phyloP scores from a whole-genome alignment of 2,329 filamentous ascomycete genomes.

The Penicillium digitatum region DNA sequence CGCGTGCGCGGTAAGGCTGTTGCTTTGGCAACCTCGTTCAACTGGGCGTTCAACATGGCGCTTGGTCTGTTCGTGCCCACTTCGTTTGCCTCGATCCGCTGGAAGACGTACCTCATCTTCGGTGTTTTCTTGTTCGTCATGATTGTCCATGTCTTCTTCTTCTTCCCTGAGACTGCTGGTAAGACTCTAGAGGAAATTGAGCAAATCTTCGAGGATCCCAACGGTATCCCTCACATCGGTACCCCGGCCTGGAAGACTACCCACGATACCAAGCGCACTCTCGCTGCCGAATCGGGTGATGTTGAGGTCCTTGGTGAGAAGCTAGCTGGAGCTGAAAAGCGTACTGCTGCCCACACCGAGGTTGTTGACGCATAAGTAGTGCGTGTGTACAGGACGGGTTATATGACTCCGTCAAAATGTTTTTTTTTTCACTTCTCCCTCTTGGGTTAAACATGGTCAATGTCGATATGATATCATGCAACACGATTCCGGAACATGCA shows the following conservation, averaged over 20 bases:
- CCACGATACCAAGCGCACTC: slow-evolving; percentile 29
- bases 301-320: slow-evolving; percentile 29
- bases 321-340: slow-evolving; percentile 15
- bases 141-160: slow-evolving; percentile 62
- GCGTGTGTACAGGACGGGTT: background rate
- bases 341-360: slow-evolving; percentile 12
- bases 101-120: slow-evolving; percentile 69
- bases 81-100: slow-evolving; percentile 54
- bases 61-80: slow-evolving; percentile 47
- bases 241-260: slow-evolving; percentile 39
- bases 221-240: slow-evolving; percentile 36
- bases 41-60: slow-evolving; percentile 63
- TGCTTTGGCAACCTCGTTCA: slow-evolving; percentile 54
- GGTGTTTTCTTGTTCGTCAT: slow-evolving; percentile 66
- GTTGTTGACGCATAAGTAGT: background rate
- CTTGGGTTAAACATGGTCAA: background rate
- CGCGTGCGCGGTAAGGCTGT: slow-evolving; percentile 60
- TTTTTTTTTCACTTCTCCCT: background rate
- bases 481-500: background rate
- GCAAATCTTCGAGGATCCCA: slow-evolving; percentile 56
- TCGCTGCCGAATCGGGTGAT: slow-evolving; percentile 30
- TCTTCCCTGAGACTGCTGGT: slow-evolving; percentile 65
- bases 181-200: slow-evolving; percentile 74
- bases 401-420: background rate
- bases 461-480: slow-evolving; percentile 8